Conservation (phyloP, 2,329 filamentous ascomycete species). For the Fusarium mundagurra region DNA sequence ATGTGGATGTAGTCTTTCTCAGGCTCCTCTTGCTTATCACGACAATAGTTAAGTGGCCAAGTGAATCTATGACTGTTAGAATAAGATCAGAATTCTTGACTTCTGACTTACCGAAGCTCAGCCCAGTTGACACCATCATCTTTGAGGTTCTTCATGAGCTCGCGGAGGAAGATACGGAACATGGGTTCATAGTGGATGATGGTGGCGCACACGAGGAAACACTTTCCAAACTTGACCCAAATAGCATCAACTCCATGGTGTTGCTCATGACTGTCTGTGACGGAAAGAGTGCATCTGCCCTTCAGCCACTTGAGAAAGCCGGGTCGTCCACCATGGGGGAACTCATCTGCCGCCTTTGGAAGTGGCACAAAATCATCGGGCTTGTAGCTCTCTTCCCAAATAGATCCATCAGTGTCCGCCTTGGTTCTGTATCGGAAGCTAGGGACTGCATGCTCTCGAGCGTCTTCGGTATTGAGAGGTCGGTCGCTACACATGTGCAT, state of each 20-base stretch:
- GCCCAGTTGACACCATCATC: slow-evolving; percentile 87
- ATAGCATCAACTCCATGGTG: slow-evolving; percentile 85
- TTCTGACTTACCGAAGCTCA: slow-evolving; percentile 68
- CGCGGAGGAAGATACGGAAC: slow-evolving; percentile 77
- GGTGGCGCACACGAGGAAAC: slow-evolving; percentile 77
- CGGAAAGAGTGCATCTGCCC: slow-evolving; percentile 75
- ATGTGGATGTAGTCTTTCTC: slow-evolving; percentile 76
- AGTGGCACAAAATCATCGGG: slow-evolving; percentile 67
- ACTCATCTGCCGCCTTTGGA: slow-evolving; percentile 73
- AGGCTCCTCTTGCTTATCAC: slow-evolving; percentile 69
- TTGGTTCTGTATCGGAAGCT: slow-evolving; percentile 69
- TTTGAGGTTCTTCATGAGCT: slow-evolving; percentile 76
- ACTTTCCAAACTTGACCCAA: slow-evolving; percentile 82
- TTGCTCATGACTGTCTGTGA: slow-evolving; percentile 78
- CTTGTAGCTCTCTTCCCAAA: slow-evolving; percentile 75
- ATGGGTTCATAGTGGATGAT: slow-evolving; percentile 92
- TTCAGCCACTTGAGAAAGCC: slow-evolving; percentile 84
- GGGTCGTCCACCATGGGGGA: slow-evolving; percentile 74
- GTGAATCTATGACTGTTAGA: slow-evolving; percentile 62
- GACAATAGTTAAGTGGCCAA: slow-evolving; percentile 77
- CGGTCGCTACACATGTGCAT: slow-evolving; percentile 75
- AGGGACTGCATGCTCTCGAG: slow-evolving; percentile 65
- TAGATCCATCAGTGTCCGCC: slow-evolving; percentile 56
- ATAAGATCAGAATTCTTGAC: not conserved
- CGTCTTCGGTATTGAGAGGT: slow-evolving; percentile 63